Percentiles rank a stretch among this genome's conserved stretches.
Conservation (phyloP, 352 stramenopile genomes). For the Phytophthora quininea region DNA sequence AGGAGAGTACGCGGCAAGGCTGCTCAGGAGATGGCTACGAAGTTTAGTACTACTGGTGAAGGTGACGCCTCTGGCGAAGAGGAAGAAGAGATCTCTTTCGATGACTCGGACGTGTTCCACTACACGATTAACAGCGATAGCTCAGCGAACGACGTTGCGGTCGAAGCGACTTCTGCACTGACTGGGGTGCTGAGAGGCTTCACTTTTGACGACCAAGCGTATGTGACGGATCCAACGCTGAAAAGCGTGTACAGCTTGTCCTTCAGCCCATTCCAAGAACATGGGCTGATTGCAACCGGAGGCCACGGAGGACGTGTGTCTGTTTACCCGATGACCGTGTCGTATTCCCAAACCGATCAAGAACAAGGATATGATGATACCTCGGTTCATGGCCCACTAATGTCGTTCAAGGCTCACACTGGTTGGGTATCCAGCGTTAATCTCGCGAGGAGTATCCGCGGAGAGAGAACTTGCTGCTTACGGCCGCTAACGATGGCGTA, state of each 20-base stretch:
- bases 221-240: constrained; percentile 38
- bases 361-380: constrained; percentile 11
- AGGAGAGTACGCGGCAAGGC: constrained; percentile 38
- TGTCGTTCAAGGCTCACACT: constrained; percentile 60
- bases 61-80: constrained; percentile 10
- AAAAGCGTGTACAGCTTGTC: constrained; percentile 54
- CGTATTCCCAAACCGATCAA: constrained; percentile 12
- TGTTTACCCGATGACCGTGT: constrained; percentile 34
- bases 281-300: constrained; percentile 43
- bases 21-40: constrained; percentile 5
- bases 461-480: constrained; percentile 47
- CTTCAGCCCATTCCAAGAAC: constrained; percentile 48
- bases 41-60: not conserved
- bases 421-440: constrained; percentile 60
- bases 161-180: not conserved
- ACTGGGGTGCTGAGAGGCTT: constrained; percentile 26
- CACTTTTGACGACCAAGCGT: constrained; percentile 21
- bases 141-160: not conserved
- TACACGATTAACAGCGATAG: constrained; percentile 32
- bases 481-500: constrained; percentile 51
- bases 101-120: constrained; percentile 37
- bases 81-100: constrained; percentile 28
- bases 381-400: constrained; percentile 33
- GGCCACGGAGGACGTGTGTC: constrained; percentile 58
- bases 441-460: constrained; percentile 35